Evolutionary conservation across 495 filamentous ascomycete genomes (phyloP), one percentile per base, ranked within the genome.

Genomic region (Annulohypoxylon maeteangense): DNA sequence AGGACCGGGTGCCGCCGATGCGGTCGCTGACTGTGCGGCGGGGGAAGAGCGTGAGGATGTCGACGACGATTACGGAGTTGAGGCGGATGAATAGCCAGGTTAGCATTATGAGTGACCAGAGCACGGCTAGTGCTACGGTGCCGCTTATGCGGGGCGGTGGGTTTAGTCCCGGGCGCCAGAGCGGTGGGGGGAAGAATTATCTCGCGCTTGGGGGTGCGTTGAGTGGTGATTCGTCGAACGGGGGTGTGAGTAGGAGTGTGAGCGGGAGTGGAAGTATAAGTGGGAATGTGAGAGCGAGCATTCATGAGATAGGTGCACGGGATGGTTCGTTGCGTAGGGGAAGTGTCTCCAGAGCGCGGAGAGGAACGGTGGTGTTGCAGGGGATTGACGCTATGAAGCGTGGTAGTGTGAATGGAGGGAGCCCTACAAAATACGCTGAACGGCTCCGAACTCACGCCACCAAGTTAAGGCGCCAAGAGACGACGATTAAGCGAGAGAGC

Each of bases 11-110:
- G 32, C 56, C 67, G 42, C 75, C 75, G 3, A 44, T 77, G 11
- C 59, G 61, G 0, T 51, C 68, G 51, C 23, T 59, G 29, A 55
- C 50, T 4, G 40, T 56, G 11, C 48, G 47, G 42, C 47, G 67
- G n/a, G 50, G 68, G 45, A 64, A 62, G 12, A 64, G 54, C 38
- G 72, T 72, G 61, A 55, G 75, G 1, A 61, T 77, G 61, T 70
- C 70, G 42, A 70, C 22, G 8, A 54, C 78, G 7, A 71, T 79
- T 7, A 61, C 68, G 23, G 76, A 79, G 69, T 74, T 79, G 40
- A 72, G 78, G 11, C 76, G 78, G 42, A 79, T 79, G 78, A 77
- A 79, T 47, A 79, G 78, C 63, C 63, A 74, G 38, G 51, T 77
- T 5, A 79, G 78, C 71, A 68, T 62, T 8, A 47, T 68, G 12